phyloP scores from a whole-genome alignment of 768 basidiomycete genomes.

The Erythrobasidium yunnanense region DNA sequence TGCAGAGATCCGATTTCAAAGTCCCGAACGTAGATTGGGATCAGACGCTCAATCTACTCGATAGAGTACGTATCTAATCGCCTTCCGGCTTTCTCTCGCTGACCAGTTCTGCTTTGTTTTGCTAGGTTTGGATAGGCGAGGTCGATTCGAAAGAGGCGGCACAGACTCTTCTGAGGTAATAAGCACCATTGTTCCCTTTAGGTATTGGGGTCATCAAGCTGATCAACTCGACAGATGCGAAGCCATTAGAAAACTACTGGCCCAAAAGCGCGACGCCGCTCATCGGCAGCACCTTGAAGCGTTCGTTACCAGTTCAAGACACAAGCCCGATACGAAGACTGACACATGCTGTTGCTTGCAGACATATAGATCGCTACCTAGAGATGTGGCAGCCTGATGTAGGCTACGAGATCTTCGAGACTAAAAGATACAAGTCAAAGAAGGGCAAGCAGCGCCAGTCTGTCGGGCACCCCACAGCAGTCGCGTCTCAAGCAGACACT shows the following conservation, averaged over 20 bases:
- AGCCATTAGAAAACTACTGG: neutral
- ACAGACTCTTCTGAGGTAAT: too few species aligned
- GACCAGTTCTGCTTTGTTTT: too few species aligned
- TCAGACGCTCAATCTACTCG: neutral
- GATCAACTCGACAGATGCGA: neutral
- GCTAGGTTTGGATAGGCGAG: too few species aligned
- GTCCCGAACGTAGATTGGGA: neutral
- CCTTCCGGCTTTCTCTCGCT: too few species aligned
- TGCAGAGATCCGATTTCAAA: slow-evolving; percentile 7
- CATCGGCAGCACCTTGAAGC: neutral
- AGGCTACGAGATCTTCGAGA: slow-evolving; percentile 2
- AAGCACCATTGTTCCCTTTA: too few species aligned
- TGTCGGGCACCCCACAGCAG: neutral
- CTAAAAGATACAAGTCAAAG: neutral
- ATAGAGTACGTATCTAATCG: neutral
- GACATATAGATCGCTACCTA: slow-evolving; percentile 17
- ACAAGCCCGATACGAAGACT: neutral
- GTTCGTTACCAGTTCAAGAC: neutral
- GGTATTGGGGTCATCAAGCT: too few species aligned
- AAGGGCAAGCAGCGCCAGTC: neutral
- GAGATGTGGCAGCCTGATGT: slow-evolving; percentile 16
- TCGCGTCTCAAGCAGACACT: neutral
- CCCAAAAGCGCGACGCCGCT: neutral
- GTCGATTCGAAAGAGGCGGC: too few species aligned
- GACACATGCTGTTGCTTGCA: neutral